These are phyloP conservation scores for Blastobotrys attinorum DNA, from an alignment of 805 yeast species.

Conservation along the genomic window DNA sequence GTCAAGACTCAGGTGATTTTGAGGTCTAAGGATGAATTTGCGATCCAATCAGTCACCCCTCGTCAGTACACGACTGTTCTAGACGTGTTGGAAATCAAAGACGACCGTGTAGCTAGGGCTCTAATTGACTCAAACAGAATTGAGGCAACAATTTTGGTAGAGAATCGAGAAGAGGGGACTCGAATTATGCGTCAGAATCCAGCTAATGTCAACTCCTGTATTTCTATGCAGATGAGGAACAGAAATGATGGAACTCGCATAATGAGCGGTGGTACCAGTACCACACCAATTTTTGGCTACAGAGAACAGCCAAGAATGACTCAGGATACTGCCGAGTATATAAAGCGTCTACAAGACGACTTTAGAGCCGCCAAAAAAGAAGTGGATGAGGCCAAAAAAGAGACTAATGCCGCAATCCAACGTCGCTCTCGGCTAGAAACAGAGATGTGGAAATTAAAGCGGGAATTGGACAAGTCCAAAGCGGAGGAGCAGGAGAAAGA, in stretches of 20 bases:
- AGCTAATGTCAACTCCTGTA: conserved; percentile 35
- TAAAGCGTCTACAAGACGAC: too few species aligned
- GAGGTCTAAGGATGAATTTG: conserved; percentile 50
- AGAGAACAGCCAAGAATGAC: conserved; percentile 17
- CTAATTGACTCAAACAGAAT: conserved; percentile 51
- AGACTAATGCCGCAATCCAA: too few species aligned
- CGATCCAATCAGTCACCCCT: conserved; percentile 42
- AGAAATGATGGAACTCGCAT: conserved; percentile 41
- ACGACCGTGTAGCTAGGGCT: conserved; percentile 48
- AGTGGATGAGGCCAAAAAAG: too few species aligned
- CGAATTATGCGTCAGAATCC: conserved; percentile 31
- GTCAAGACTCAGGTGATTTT: conserved; percentile 34
- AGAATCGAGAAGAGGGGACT: conserved; percentile 46
- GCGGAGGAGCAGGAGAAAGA: too few species aligned
- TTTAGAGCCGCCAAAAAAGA: too few species aligned
- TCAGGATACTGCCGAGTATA: conserved; percentile 16
- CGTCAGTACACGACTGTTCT: conserved; percentile 39
- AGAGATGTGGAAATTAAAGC: too few species aligned
- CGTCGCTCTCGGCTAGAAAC: too few species aligned
- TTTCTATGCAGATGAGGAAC: conserved; percentile 33
- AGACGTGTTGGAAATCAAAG: conserved; percentile 51
- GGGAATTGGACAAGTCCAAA: too few species aligned
- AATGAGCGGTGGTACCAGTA: conserved; percentile 35
- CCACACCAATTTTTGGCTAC: conserved; percentile 44
- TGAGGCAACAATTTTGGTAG: conserved; percentile 51